Conservation (phyloP, 148 eudicot genomes). For the Amaranthus palmeri region DNA sequence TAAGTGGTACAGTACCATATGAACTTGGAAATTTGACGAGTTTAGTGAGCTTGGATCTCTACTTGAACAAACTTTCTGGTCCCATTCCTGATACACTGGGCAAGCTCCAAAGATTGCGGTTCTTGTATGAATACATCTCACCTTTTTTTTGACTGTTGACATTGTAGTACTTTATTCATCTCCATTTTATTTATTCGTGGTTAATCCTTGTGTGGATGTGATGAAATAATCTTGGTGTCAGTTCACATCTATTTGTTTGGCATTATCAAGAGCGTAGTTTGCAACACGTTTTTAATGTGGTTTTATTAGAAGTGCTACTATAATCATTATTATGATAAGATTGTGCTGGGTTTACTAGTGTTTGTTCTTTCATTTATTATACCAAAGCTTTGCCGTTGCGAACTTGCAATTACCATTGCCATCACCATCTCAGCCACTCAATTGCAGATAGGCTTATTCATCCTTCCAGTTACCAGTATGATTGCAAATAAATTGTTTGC, state of each 20-base stretch:
- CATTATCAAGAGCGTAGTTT: not conserved
- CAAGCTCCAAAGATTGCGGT: conserved; percentile 58
- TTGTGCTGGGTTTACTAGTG: too few relatives aligned
- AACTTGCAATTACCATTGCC: too few relatives aligned
- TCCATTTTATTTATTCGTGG: not conserved
- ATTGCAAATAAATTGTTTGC: too few relatives aligned
- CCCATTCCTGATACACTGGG: conserved; percentile 67
- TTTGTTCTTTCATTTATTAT: too few relatives aligned
- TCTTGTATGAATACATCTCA: conserved; percentile 48
- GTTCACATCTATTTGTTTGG: not conserved
- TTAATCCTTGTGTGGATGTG: not conserved
- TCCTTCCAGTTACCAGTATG: too few relatives aligned
- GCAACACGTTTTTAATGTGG: too few relatives aligned
- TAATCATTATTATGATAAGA: too few relatives aligned
- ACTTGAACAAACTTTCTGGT: conserved; percentile 56
- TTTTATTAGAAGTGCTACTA: too few relatives aligned
- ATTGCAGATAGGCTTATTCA: too few relatives aligned
- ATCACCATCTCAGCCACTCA: too few relatives aligned
- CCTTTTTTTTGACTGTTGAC: not conserved
- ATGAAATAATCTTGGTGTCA: not conserved
- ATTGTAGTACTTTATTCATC: not conserved
- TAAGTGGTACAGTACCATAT: conserved; percentile 59
- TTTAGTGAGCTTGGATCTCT: conserved; percentile 90
- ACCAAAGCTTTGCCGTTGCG: too few relatives aligned
- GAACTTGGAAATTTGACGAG: conserved; percentile 80